Base-by-base conservation (phyloP, 106 monocot species). In the Apostasia shenzhenica region DNA sequence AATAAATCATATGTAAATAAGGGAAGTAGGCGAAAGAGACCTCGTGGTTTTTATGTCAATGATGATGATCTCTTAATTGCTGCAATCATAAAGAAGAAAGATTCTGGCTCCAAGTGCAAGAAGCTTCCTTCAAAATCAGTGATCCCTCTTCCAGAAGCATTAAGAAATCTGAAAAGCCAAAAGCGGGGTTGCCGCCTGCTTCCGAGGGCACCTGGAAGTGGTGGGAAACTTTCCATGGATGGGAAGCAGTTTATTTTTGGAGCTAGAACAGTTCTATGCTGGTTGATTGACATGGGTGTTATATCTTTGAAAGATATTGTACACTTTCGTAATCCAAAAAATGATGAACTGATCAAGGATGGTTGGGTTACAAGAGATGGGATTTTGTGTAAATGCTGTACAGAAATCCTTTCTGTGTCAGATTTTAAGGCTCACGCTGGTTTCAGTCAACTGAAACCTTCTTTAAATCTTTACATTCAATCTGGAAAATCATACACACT, bases 41-140 rank as follows among this genome's bases (percentile, higher is more conserved):
- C 74, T 7, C 77, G 79, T 50, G 67, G 66, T 52, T 72, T 76
- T 26, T 68, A 68, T 68, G 83, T 94, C 43, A 66, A 86, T 78
- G 94, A 94, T 55, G 83, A 94, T 72, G 94, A 94, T 53, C 88
- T 94, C 61, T 74, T 94, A 61, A 80, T 94, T 68, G 37, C 91
- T 67, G 83, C 81, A 47, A 73, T 94, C 8, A 75, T 94, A 7
- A 94, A 91, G 75, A 85, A 75, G 41, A 88, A 88, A 67, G 73
- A 82, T 67, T 69, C 69, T 67, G 57, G 45, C 62, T 80, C 88
- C 14, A 67, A n/a, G 8, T 66, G 53, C 46, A 82, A 75, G 14
- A 71, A 71, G 57, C 71, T 71, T 51, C 7, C 65, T 70, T 61
- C 76, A 13, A 72, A 73, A 69, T 5, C 60, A 70, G 63, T 55